A percentile compares a stretch with the other conserved stretches of the same genome.
These are phyloP conservation scores for Atractiella rhizophila DNA, from an alignment of 768 basidiomycete species.

Conservation along the genomic window DNA sequence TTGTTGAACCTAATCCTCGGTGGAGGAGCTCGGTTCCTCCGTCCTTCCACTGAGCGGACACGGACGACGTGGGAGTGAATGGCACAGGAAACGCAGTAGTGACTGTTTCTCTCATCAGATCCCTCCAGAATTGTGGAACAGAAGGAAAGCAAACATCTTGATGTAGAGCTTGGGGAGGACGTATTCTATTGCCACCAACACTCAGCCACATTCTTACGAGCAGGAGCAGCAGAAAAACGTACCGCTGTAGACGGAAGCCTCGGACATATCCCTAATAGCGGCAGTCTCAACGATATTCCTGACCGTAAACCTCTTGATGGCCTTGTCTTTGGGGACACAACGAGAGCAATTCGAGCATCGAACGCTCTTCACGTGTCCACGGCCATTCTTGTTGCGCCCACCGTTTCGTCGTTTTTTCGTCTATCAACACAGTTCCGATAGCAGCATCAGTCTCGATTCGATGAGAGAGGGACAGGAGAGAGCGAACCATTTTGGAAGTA, in stretches of 20 bases:
- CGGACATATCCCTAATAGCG: conserved; percentile 86
- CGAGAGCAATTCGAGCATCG: conserved; percentile 99
- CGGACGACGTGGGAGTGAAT: conserved; percentile 99
- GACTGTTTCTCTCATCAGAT: too few relatives aligned
- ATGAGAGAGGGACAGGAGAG: too few relatives aligned
- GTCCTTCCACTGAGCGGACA: conserved; percentile 86
- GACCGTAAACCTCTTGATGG: conserved; percentile 50
- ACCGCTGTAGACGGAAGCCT: conserved; percentile 82
- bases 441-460: too few relatives aligned
- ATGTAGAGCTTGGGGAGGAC: conserved; percentile 11
- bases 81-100: conserved; percentile 95
- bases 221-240: conserved; percentile 18
- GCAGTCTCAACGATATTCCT: conserved; percentile 98
- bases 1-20: conserved; percentile 77
- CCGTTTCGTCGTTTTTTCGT: conserved; percentile 99
- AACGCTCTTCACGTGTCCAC: conserved; percentile 79
- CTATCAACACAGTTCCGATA: too few relatives aligned
- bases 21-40: conserved; percentile 91
- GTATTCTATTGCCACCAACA: conserved; percentile 4
- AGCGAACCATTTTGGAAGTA: too few relatives aligned
- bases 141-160: too few relatives aligned
- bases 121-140: too few relatives aligned
- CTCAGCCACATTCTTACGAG: not conserved
- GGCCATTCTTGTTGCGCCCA: conserved; percentile 97
- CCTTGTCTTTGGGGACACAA: conserved; percentile 39